Evolutionary conservation across 2,329 filamentous ascomycete species (phyloP).

Genomic region (Verticillium dahliae): DNA sequence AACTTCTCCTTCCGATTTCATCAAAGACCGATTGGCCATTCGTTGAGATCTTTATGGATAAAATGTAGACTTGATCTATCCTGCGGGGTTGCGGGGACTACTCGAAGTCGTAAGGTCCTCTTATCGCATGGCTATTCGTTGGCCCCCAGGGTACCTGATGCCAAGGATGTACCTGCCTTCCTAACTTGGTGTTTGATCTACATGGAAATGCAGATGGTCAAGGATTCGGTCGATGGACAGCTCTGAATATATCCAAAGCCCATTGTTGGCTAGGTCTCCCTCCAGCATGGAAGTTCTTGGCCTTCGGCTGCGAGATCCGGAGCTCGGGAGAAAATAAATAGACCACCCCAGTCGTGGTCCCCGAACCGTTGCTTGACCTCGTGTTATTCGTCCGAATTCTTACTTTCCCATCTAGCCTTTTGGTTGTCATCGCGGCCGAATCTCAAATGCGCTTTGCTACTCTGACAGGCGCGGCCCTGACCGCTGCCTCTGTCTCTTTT

Average conservation of each 20-base stretch:
- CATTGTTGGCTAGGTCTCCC: background rate
- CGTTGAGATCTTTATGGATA: background rate
- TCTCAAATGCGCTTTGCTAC: conserved; percentile 11
- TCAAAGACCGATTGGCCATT: background rate
- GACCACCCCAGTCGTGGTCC: background rate
- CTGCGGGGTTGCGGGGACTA: background rate
- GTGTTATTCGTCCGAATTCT: background rate
- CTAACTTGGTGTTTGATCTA: background rate
- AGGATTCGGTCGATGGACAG: background rate
- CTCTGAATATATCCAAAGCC: background rate
- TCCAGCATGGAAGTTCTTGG: background rate
- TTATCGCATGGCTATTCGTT: background rate
- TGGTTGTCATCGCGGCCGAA: background rate
- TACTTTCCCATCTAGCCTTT: background rate
- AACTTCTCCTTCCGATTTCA: background rate
- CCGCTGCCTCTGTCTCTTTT: background rate
- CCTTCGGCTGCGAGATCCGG: background rate
- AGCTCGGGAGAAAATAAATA: background rate
- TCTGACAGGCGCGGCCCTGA: background rate
- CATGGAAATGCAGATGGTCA: background rate
- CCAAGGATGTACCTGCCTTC: background rate
- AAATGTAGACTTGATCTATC: background rate
- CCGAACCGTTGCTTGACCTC: background rate
- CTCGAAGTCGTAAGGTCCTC: background rate
- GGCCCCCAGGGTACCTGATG: background rate